phyloP scores from a whole-genome alignment of 2,329 filamentous ascomycete species.

The Colletotrichum theobromicola region DNA sequence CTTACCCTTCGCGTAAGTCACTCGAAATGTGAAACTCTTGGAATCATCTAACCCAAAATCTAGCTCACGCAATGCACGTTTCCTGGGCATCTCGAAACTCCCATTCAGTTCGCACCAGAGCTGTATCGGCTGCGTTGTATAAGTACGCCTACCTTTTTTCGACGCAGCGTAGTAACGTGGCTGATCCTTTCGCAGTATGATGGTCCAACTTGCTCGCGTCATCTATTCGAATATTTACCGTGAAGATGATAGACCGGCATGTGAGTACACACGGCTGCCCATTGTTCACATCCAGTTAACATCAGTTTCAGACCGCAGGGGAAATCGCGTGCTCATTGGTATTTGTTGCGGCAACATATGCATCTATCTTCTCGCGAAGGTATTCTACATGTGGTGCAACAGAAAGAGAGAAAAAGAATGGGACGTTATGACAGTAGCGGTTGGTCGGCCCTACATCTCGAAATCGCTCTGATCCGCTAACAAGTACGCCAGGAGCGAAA shows the following conservation, averaged over 20 bases:
- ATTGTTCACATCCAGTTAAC: not conserved
- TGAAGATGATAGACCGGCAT: constrained; percentile 48
- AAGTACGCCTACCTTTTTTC: constrained; percentile 37
- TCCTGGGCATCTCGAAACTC: constrained; percentile 61
- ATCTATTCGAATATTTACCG: constrained; percentile 54
- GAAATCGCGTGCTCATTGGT: constrained; percentile 24
- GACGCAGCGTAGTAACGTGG: not conserved
- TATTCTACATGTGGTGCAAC: constrained; percentile 59
- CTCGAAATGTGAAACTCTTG: constrained; percentile 29
- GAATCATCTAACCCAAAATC: constrained; percentile 12
- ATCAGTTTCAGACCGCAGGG: not conserved
- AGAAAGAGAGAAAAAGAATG: constrained; percentile 49
- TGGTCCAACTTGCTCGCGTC: constrained; percentile 51
- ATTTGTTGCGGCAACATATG: constrained; percentile 25
- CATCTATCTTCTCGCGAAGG: constrained; percentile 52
- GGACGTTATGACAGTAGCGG: constrained; percentile 50
- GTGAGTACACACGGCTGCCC: not conserved
- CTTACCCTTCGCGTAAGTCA: constrained; percentile 33
- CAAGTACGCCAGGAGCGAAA: not conserved
- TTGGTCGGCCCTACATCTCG: not conserved
- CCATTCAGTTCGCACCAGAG: constrained; percentile 64
- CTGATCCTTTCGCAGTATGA: constrained; percentile 31
- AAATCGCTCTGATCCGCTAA: not conserved
- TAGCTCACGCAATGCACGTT: constrained; percentile 53
- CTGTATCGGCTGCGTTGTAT: constrained; percentile 68